A percentile compares a stretch with the other conserved stretches of the same genome.
phyloP scores from a whole-genome alignment of 2,329 filamentous ascomycete species.

The Talaromyces sp. region DNA sequence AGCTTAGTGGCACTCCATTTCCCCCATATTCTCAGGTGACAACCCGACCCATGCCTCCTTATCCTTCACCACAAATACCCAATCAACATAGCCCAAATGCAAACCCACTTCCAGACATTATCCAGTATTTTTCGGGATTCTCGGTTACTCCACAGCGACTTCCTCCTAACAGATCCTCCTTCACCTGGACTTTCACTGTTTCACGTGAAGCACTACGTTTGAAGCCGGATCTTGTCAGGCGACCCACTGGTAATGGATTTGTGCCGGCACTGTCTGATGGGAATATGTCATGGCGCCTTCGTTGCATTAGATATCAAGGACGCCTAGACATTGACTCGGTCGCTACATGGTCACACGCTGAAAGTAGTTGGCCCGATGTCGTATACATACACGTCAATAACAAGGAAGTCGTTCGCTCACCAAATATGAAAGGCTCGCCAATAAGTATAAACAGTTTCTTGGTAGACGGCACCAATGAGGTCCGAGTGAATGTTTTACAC shows the following conservation, averaged over 20 bases:
- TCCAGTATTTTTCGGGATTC: constrained; percentile 36
- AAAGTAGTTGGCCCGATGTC: constrained; percentile 67
- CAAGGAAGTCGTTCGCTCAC: constrained; percentile 53
- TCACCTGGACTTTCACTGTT: constrained; percentile 39
- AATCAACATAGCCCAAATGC: background rate
- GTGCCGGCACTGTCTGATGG: constrained; percentile 46
- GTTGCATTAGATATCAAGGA: constrained; percentile 55
- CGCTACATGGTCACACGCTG: constrained; percentile 59
- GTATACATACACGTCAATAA: constrained; percentile 69
- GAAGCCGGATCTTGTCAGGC: constrained; percentile 29
- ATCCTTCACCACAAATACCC: background rate
- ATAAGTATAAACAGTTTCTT: constrained; percentile 73
- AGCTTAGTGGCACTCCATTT: background rate
- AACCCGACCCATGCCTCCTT: background rate
- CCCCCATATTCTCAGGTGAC: background rate
- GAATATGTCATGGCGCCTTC: constrained; percentile 64
- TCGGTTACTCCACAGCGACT: constrained; percentile 31
- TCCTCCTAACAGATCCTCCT: constrained; percentile 24
- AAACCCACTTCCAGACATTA: constrained; percentile 20
- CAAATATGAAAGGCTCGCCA: constrained; percentile 40
- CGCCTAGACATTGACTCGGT: constrained; percentile 37
- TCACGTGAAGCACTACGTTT: constrained; percentile 26
- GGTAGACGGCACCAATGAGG: constrained; percentile 56
- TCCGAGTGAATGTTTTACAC: constrained; percentile 54
- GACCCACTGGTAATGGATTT: constrained; percentile 19